A percentile compares a stretch with the other conserved stretches of the same genome.
These are phyloP conservation scores for Parietaria judaica DNA, from an alignment of 306 rosid species.

Conservation along the genomic window DNA sequence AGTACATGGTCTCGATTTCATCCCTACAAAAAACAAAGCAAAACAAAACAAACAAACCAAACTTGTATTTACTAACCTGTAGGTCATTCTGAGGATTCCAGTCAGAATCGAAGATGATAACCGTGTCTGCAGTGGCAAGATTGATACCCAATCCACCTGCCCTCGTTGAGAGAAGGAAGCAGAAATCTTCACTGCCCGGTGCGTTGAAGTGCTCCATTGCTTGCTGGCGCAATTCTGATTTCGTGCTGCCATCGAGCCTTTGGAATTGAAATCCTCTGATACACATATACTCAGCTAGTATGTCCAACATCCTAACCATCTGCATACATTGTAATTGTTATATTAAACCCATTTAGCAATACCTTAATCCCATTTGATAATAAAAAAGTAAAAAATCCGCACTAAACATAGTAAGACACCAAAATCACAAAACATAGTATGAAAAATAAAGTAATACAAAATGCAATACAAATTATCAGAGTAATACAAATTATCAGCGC, in stretches of 20 bases:
- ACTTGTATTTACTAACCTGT: slow-evolving; percentile 46
- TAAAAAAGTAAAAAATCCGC: too few relatives aligned
- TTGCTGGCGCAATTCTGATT: slow-evolving; percentile 94
- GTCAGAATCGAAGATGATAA: slow-evolving; percentile 95
- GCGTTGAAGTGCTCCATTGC: slow-evolving; percentile 99
- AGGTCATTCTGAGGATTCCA: slow-evolving; percentile 99
- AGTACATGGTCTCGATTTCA: too few relatives aligned
- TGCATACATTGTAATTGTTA: slow-evolving; percentile 26
- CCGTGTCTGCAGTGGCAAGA: slow-evolving; percentile 99
- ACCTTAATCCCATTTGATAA: too few relatives aligned
- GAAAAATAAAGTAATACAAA: too few relatives aligned
- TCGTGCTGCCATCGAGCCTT: slow-evolving; percentile 97
- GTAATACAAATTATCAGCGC: too few relatives aligned
- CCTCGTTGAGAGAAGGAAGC: slow-evolving; percentile 98
- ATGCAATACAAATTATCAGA: too few relatives aligned
- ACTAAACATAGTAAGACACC: too few relatives aligned
- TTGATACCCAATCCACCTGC: slow-evolving; percentile 99
- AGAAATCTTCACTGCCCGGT: slow-evolving; percentile 96
- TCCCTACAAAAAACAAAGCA: too few relatives aligned
- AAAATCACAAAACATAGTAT: too few relatives aligned
- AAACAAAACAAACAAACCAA: background rate
- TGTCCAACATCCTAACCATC: slow-evolving; percentile 99
- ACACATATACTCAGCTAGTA: slow-evolving; percentile 86
- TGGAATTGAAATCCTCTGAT: slow-evolving; percentile 93
- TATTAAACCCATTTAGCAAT: too few relatives aligned